Base-by-base conservation (phyloP, 139 green algal species). In the Tetradesmus lagerheimii region DNA sequence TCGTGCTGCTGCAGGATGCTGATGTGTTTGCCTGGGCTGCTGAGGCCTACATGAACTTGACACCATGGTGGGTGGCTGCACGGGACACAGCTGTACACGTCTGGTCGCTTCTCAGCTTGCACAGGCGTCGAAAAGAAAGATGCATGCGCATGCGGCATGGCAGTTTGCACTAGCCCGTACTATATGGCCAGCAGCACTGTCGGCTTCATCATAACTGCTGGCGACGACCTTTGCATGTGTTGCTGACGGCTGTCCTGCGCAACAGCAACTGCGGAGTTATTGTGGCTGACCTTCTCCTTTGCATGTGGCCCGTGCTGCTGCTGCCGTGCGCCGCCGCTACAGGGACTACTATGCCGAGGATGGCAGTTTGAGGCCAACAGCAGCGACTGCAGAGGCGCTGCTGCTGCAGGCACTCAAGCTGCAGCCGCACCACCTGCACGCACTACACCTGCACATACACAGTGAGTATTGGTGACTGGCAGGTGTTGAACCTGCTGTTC, bases 371-470 rank as follows among this genome's bases (percentile, higher is more conserved):
- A 47, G 76, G 20, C 62, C 71, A 35, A 64, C 71, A 50, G 92
- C 93, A 29, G 85, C 39, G 15, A 64, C 77, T 31, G 93, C 93
- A 20, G 92, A 95, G 71, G n/a, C 31, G 31, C 90, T 95, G 39
- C 39, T 96, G 57, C 53, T 39, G 15, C 79, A 81, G 18, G 91
- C 80, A 8, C 89, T 95, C 79, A n/a, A 47, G 14, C 20, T 79
- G 16, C 83, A 93, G 12, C 80, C 88, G 5, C 1, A 47, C 31
- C 91, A 94, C 77, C 83, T 89, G 0, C 86, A 94, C n/a, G 94
- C 93, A 4, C 80, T 93, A 27, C 94, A 96, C 66, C 92, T 96
- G 20, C 89, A 94, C 89, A 94, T 96, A 31, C 94, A 96, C 77
- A 67, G 50, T 64, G 50, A 64, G 50, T 14, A 25, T n/a, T n/a